phyloP scores from a whole-genome alignment of 2,329 filamentous ascomycete species.

The Coniochaeta pulveracea region DNA sequence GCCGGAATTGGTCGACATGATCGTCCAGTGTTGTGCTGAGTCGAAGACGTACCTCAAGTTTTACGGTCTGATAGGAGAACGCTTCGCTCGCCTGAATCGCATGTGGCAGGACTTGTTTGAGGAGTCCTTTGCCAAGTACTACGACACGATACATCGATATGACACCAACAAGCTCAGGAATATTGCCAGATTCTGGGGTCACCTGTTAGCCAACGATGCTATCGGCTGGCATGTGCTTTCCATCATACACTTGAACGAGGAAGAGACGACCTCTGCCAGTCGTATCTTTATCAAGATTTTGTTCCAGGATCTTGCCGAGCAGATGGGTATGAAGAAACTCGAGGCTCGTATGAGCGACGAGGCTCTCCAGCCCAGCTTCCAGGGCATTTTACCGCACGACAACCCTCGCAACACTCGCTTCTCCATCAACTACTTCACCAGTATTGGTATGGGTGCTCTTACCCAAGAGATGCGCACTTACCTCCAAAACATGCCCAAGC shows the following conservation, averaged over 20 bases:
- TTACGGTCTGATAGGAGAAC: conserved; percentile 86
- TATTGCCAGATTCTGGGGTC: conserved; percentile 88
- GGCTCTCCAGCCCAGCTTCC: conserved; percentile 63
- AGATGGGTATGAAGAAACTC: conserved; percentile 72
- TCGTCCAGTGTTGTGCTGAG: conserved; percentile 93
- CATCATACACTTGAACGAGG: conserved; percentile 81
- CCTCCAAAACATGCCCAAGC: conserved; percentile 82
- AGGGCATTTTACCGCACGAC: conserved; percentile 82
- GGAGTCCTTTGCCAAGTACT: conserved; percentile 81
- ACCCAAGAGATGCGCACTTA: conserved; percentile 93
- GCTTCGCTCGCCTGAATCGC: conserved; percentile 91
- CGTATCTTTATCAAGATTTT: conserved; percentile 98
- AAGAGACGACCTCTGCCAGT: conserved; percentile 91
- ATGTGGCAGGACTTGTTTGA: conserved; percentile 93
- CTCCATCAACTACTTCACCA: conserved; percentile 99
- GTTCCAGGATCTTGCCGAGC: conserved; percentile 84
- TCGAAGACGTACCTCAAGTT: conserved; percentile 97
- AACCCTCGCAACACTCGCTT: conserved; percentile 86
- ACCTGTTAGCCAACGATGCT: conserved; percentile 77
- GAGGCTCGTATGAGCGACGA: conserved; percentile 69
- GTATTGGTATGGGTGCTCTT: conserved; percentile 87
- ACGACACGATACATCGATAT: conserved; percentile 93
- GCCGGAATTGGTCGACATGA: conserved; percentile 86
- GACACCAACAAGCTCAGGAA: conserved; percentile 93
- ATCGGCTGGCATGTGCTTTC: conserved; percentile 87